Percentiles rank a stretch among this genome's conserved stretches.
Conservation (phyloP, 192 early-diverging fungal genomes). For the Spizellomyces punctatus region DNA sequence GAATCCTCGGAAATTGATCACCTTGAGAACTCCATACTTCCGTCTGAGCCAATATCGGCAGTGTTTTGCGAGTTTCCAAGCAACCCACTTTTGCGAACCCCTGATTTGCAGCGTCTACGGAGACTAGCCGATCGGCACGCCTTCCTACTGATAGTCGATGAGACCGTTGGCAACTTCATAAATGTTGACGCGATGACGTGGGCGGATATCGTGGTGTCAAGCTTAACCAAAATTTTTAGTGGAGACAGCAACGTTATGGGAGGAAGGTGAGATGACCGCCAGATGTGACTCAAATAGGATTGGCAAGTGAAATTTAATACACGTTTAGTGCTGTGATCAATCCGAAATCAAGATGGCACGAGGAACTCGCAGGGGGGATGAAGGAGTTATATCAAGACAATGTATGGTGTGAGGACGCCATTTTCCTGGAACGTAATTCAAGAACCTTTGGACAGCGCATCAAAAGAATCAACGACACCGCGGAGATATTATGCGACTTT, state of each 20-base stretch:
- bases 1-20: constrained; percentile 72
- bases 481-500: constrained; percentile 76
- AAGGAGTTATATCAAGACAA: constrained; percentile 73
- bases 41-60: constrained; percentile 69
- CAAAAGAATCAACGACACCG: constrained; percentile 73
- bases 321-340: constrained; percentile 59
- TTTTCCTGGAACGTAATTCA: constrained; percentile 95
- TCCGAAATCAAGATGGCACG: constrained; percentile 27
- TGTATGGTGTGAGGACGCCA: constrained; percentile 90
- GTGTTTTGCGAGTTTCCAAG: constrained; percentile 94
- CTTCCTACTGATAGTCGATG: constrained; percentile 87
- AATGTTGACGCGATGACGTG: constrained; percentile 79
- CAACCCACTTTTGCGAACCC: constrained; percentile 87
- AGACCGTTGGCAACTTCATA: constrained; percentile 93
- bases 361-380: constrained; percentile 58
- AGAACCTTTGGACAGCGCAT: constrained; percentile 80
- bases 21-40: constrained; percentile 49
- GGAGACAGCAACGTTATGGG: constrained; percentile 98
- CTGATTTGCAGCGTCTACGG: constrained; percentile 76
- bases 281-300: neutral
- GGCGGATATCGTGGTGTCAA: constrained; percentile 88
- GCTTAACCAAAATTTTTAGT: constrained; percentile 92
- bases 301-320: neutral
- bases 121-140: constrained; percentile 72
- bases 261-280: constrained; percentile 69